Percentiles rank a stretch among this genome's conserved stretches.
Conservation (phyloP, 2,329 filamentous ascomycete genomes). For the Xylaria sp. region DNA sequence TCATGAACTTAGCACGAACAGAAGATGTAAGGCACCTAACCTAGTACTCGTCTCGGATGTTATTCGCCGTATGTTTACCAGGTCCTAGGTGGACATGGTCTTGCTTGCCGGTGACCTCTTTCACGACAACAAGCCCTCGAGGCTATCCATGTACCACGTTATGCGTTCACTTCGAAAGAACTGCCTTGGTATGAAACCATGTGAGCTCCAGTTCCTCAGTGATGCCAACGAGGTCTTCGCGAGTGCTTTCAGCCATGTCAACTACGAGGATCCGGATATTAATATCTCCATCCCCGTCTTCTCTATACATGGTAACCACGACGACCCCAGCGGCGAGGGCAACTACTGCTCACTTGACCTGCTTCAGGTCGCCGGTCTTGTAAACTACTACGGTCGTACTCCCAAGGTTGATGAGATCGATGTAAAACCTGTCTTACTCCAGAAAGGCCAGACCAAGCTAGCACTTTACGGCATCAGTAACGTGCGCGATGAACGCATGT, state of each 20-base stretch:
- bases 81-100: slow-evolving; percentile 89
- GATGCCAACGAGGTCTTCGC: slow-evolving; percentile 93
- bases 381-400: slow-evolving; percentile 96
- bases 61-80: slow-evolving; percentile 22
- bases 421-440: slow-evolving; percentile 88
- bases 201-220: slow-evolving; percentile 92
- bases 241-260: slow-evolving; percentile 90
- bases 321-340: slow-evolving; percentile 96
- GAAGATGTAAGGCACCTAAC: slow-evolving; percentile 71
- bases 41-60: not conserved
- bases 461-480: slow-evolving; percentile 96
- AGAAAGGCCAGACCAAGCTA: slow-evolving; percentile 92
- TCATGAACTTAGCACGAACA: slow-evolving; percentile 86
- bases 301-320: slow-evolving; percentile 98
- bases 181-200: slow-evolving; percentile 94
- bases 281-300: slow-evolving; percentile 98
- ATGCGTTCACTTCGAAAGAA: slow-evolving; percentile 95
- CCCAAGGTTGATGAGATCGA: slow-evolving; percentile 94
- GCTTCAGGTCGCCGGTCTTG: slow-evolving; percentile 86
- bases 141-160: slow-evolving; percentile 96
- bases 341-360: slow-evolving; percentile 91
- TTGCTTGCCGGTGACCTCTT: slow-evolving; percentile 94
- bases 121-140: slow-evolving; percentile 96
- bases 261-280: slow-evolving; percentile 97
- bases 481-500: slow-evolving; percentile 92